phyloP scores from a whole-genome alignment of 495 filamentous ascomycete genomes.

The Amniculicola lignicola region DNA sequence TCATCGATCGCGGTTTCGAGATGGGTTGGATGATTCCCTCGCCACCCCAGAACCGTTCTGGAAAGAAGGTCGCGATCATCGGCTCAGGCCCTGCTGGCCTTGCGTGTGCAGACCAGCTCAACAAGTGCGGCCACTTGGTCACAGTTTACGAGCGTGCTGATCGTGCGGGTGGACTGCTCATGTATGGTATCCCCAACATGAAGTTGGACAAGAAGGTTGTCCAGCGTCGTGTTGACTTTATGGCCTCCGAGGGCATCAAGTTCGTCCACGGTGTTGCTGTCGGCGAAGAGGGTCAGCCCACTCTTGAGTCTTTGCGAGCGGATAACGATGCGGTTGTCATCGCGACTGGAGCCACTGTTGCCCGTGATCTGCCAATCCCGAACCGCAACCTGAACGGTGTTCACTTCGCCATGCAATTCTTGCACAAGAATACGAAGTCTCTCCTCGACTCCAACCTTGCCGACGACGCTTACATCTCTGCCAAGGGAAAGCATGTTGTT shows the following conservation, averaged over 20 bases:
- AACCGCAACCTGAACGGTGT: conserved; percentile 89
- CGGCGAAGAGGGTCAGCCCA: conserved; percentile 76
- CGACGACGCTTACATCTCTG: conserved; percentile 89
- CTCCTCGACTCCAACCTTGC: conserved; percentile 87
- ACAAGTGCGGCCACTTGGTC: conserved; percentile 85
- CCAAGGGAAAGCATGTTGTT: conserved; percentile 94
- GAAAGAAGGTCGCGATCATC: conserved; percentile 89
- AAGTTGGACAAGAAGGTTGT: conserved; percentile 99
- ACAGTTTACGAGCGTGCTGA: conserved; percentile 97
- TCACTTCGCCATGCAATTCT: conserved; percentile 98
- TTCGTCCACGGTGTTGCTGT: conserved; percentile 76
- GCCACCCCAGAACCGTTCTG: conserved; percentile 75
- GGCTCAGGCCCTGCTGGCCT: conserved; percentile 94
- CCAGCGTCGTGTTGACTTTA: conserved; percentile 92
- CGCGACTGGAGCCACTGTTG: conserved; percentile 95
- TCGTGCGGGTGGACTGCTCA: conserved; percentile 88
- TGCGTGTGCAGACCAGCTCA: conserved; percentile 90
- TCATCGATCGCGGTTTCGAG: conserved; percentile 98
- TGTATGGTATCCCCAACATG: conserved; percentile 99
- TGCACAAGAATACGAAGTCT: conserved; percentile 98
- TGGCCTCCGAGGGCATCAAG: conserved; percentile 85
- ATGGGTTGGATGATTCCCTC: conserved; percentile 98
- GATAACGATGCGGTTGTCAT: conserved; percentile 86
- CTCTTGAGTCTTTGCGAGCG: conserved; percentile 70
- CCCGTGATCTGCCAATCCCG: conserved; percentile 90